Conservation (phyloP, 2,329 filamentous ascomycete genomes). For the Fusarium kyushuense region DNA sequence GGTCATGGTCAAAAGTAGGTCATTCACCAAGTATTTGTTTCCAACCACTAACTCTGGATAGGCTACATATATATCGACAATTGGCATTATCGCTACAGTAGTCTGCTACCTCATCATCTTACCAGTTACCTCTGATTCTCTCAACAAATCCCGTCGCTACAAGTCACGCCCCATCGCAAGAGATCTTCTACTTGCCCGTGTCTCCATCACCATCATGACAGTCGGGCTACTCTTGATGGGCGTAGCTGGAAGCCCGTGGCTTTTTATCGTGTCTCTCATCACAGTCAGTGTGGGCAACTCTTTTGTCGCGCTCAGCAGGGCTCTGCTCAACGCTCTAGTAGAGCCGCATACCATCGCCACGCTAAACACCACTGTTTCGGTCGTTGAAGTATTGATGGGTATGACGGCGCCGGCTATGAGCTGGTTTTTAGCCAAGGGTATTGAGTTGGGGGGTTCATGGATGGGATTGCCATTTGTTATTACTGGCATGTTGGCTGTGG, state of each 20-base stretch:
- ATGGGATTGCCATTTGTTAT: conserved; percentile 63
- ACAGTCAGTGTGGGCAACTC: conserved; percentile 61
- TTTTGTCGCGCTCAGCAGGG: conserved; percentile 58
- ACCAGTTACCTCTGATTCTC: conserved; percentile 51
- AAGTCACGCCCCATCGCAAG: conserved; percentile 51
- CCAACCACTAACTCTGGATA: conserved; percentile 19
- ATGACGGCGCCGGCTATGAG: conserved; percentile 62
- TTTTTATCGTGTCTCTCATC: conserved; percentile 57
- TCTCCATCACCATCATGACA: conserved; percentile 50
- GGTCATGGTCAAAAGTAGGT: conserved; percentile 60
- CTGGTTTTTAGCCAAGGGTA: conserved; percentile 59
- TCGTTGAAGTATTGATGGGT: conserved; percentile 63
- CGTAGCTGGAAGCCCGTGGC: conserved; percentile 51
- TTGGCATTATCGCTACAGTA: conserved; percentile 55
- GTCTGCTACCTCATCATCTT: conserved; percentile 55
- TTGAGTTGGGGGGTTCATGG: conserved; percentile 61
- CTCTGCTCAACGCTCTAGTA: conserved; percentile 65
- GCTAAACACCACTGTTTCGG: conserved; percentile 64
- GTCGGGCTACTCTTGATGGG: conserved; percentile 55
- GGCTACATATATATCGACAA: conserved; percentile 58
- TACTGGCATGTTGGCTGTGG: conserved; percentile 50
- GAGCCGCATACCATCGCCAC: conserved; percentile 66
- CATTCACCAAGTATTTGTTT: accelerated
- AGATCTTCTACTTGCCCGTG: conserved; percentile 57
- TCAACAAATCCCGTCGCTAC: conserved; percentile 47